Evolutionary conservation across 306 rosid species (phyloP).

Genomic region (Vigna radiata): DNA sequence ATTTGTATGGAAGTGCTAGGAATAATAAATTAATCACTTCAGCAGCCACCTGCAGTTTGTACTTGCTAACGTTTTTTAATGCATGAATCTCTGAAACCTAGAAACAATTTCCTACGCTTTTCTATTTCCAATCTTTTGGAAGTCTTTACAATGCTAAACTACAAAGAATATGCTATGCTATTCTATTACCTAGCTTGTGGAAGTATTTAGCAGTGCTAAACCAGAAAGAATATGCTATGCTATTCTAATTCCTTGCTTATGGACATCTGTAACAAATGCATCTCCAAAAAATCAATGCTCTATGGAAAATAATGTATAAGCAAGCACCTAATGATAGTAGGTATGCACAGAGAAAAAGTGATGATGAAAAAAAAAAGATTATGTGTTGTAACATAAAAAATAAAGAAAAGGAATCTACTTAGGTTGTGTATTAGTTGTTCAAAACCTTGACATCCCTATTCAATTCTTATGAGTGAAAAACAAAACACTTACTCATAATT

Average conservation of each 20-base stretch:
- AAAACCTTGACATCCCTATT: too few species aligned
- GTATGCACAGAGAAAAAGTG: neutral
- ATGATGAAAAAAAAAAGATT: neutral
- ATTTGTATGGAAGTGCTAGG: conserved; percentile 27
- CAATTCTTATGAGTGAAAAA: too few species aligned
- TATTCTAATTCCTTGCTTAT: neutral
- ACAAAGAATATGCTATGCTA: too few species aligned
- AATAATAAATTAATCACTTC: conserved; percentile 12
- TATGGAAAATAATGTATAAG: neutral
- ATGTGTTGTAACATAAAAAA: neutral
- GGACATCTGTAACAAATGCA: conserved; percentile 1
- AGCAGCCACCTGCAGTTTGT: conserved; percentile 27
- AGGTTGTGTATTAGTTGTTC: too few species aligned
- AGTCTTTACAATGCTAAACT: neutral
- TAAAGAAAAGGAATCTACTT: neutral
- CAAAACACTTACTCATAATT: too few species aligned
- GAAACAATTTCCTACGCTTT: conserved; percentile 24
- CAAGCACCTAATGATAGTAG: neutral
- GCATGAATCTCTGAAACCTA: conserved; percentile 8
- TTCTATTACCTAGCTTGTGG: conserved; percentile 3
- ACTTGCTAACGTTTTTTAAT: conserved; percentile 32
- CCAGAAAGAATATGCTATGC: too few species aligned
- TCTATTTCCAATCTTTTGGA: conserved; percentile 7
- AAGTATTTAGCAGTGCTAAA: neutral
- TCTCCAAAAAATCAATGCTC: neutral